Evolutionary conservation across 208 protist species (phyloP).

Genomic region (Porcisia deanei): DNA sequence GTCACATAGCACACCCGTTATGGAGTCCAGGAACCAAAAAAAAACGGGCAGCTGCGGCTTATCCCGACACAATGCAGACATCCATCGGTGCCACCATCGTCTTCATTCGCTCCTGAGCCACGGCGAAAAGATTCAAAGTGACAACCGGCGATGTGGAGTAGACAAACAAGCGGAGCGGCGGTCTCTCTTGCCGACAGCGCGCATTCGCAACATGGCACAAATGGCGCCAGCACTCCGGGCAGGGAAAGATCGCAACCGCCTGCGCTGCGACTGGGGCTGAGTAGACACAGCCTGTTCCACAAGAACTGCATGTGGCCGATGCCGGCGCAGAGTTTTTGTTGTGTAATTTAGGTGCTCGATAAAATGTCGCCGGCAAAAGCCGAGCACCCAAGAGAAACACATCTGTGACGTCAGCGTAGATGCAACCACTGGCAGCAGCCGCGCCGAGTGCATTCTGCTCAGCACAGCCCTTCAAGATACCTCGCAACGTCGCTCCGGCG

Average conservation of each 20-base stretch:
- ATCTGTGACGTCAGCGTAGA: slow-evolving; percentile 48
- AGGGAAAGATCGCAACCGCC: slow-evolving; percentile 54
- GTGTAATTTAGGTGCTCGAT: neutral
- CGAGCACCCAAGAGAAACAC: slow-evolving; percentile 51
- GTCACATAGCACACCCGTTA: neutral
- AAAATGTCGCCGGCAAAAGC: neutral
- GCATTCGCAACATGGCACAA: slow-evolving; percentile 49
- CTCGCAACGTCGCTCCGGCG: slow-evolving; percentile 40
- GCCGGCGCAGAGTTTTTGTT: neutral
- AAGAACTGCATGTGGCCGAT: neutral
- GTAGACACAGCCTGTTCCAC: neutral
- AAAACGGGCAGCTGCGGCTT: neutral
- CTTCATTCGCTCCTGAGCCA: slow-evolving; percentile 26
- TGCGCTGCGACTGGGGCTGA: neutral
- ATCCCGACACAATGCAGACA: slow-evolving; percentile 19
- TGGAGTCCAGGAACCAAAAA: neutral
- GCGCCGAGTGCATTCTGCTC: slow-evolving; percentile 89
- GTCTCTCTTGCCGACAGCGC: slow-evolving; percentile 26
- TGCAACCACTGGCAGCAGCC: slow-evolving; percentile 64
- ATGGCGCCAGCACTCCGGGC: slow-evolving; percentile 78
- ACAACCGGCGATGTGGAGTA: slow-evolving; percentile 9
- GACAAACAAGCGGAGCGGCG: slow-evolving; percentile 57
- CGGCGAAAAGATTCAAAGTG: slow-evolving; percentile 15
- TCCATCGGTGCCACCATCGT: slow-evolving; percentile 22
- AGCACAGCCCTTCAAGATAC: slow-evolving; percentile 85